Evolutionary conservation across 148 eudicot species (phyloP), one percentile per base, ranked within the genome.

Genomic region (Rhododendron mucronatum): DNA sequence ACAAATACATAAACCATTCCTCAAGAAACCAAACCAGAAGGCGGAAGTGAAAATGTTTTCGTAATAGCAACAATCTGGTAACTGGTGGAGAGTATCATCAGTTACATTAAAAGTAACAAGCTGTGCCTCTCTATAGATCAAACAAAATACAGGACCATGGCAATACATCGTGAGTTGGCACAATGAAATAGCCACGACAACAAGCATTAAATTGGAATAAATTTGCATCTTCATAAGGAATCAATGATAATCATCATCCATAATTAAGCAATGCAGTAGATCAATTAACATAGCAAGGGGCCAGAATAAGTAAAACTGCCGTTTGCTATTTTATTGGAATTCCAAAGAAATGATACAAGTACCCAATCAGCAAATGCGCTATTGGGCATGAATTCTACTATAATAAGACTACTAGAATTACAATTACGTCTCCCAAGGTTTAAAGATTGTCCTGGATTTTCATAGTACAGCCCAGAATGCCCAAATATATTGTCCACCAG

Each of bases 341-440:
- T 89, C 84, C 86, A 87, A 61, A 74, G 87, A 84, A 88, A 90
- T 88, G 51, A 76, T 88, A 90, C 92, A 90, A 30, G 84, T 89
- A 87, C 87, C 86, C 82, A 91, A 89, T 88, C 82, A 85, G 89
- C 87, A 91, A 78, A 86, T 81, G 83, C 84, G 89, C 91, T 84
- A 88, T 93, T 85, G 86, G 90, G 86, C 86, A 84, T 83, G 92
- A 90, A 91, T 89, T 91, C 91, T 92, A 93, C 93, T 90, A 88
- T 84, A 86, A 90, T 88, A 88, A 92, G 83, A 85, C 91, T 93
- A 93, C 94, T 91, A 88, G 92, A 90, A 89, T 88, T 91, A 88
- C 93, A 89, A 89, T 87, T 89, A 92, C 92, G 90, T 69, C 86
- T 86, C 87, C 88, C 87, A 83, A 48, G 86, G 86, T 85, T 57